Evolutionary conservation across 2,329 filamentous ascomycete species (phyloP), one percentile per base, ranked within the genome.

Genomic region (Exophiala lecanii-corni): DNA sequence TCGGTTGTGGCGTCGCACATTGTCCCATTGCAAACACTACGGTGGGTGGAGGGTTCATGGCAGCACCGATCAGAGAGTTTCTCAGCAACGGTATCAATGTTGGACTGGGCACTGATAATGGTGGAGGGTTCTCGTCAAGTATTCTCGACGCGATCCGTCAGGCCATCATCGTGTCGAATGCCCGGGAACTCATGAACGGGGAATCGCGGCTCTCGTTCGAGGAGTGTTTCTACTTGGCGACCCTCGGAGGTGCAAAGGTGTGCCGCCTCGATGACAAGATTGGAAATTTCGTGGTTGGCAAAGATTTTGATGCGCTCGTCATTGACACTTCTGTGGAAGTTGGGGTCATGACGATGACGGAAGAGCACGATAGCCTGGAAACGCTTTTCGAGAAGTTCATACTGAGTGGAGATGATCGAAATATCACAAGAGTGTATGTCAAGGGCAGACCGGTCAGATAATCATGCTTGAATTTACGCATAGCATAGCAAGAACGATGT

Each of bases 391-490:
- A 82, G 40, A 82, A 82, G 63, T 82, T 79, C 45, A 52, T 82
- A 26, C 81, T 82, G 75, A 81, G 77, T 2, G 79, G 76, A 0
- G 79, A 82, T 56, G 79, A 83, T 55, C 66, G 79, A 4, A 82
- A 82, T 51, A 76, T 82, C 37, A 54, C 58, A 0, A 55, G 66
- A 15, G 79, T 81, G 0, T 81, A 68, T 59, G 73, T 81, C 0
- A 55, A 59, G 4, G 78, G 77, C 1, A 58, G 62, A 9, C 59
- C n/a, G n/a, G n/a, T n/a, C n/a, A n/a, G n/a, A n/a, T n/a, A n/a
- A n/a, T n/a, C n/a, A n/a, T n/a, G n/a, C n/a, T n/a, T n/a, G n/a
- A n/a, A n/a, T n/a, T n/a, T n/a, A n/a, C n/a, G n/a, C n/a, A n/a
- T n/a, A n/a, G n/a, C n/a, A n/a, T n/a, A n/a, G n/a, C n/a, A n/a